Evolutionary conservation across 2,329 filamentous ascomycete species (phyloP), one percentile per base, ranked within the genome.

Genomic region (Arthrinium phaeospermum): DNA sequence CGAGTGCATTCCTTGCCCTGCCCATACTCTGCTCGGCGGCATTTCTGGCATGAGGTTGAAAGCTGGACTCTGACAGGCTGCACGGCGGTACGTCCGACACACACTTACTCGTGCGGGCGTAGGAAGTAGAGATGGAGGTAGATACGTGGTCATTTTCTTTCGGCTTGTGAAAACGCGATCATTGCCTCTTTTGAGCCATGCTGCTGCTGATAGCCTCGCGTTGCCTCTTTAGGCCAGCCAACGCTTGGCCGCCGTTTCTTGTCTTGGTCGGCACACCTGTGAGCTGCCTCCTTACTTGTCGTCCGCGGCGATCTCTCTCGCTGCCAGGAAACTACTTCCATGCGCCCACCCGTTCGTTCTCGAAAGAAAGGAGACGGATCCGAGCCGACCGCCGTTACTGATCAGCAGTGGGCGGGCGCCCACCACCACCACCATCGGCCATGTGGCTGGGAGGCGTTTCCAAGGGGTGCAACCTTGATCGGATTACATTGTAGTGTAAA

Each of bases 121-220:
- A 41, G 27, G 4, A 30, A 30, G 53, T n/a, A 61, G 27, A 37
- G 51, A 10, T 34, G 2, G 37, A 10, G 7, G 51, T 10, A 19
- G 51, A 19, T 19, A 57, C 27, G 51, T 34, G 7, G 41, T 49
- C 67, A 22, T n/a, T 37, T 61, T 61, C 53, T 61, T 37, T 61
- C 53, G 53, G 57, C 57, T 64, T 64, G 57, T 64, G 57, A 64
- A 64, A 64, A 64, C 19, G 57, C n/a, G 68, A 70, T 70, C 68
- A 57, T 70, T 70, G 47, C 68, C 68, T 57, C 27, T 53, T 70
- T 41, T 19, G 34, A 30, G 24, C 3, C 8, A n/a, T n/a, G 57
- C 47, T 70, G 57, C 47, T 70, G 68, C 68, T 70, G 34, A 53
- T 70, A 70, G 68, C 68, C 68, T 70, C 47, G 68, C 68, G 41